Evolutionary conservation across 495 filamentous ascomycete species (phyloP).

Genomic region (Trichoderma virens): DNA sequence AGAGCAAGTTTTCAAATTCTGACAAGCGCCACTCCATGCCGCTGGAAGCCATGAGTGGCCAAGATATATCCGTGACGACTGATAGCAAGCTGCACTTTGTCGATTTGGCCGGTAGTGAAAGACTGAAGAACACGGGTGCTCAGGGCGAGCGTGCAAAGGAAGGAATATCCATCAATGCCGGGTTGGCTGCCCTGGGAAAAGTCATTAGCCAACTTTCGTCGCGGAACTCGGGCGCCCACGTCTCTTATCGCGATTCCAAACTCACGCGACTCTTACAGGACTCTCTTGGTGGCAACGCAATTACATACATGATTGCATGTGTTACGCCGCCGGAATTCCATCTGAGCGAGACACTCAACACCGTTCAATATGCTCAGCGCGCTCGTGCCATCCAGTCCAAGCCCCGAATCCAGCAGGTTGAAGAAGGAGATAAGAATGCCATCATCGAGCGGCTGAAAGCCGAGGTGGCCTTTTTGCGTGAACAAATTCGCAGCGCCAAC

Average conservation of each 20-base stretch:
- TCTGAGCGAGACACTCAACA: constrained; percentile 95
- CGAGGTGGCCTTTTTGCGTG: constrained; percentile 87
- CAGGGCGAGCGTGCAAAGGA: constrained; percentile 93
- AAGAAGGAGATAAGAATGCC: constrained; percentile 92
- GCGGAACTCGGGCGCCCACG: constrained; percentile 76
- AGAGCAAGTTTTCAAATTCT: constrained; percentile 46
- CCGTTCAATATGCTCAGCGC: constrained; percentile 92
- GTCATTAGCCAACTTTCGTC: constrained; percentile 98
- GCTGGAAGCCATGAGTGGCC: constrained; percentile 65
- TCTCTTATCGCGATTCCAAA: constrained; percentile 96
- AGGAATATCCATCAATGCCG: constrained; percentile 97
- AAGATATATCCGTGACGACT: constrained; percentile 65
- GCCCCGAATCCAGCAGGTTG: constrained; percentile 87
- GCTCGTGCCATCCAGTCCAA: constrained; percentile 97
- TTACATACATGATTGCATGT: constrained; percentile 99
- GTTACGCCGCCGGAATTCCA: constrained; percentile 97
- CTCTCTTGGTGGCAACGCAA: constrained; percentile 94
- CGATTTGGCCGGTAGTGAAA: constrained; percentile 93
- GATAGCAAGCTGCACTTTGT: constrained; percentile 99
- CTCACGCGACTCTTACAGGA: constrained; percentile 94
- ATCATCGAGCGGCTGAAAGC: constrained; percentile 90
- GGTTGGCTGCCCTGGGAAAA: constrained; percentile 90
- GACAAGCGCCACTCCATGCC: constrained; percentile 92
- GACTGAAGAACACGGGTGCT: constrained; percentile 93
- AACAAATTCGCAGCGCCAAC: constrained; percentile 77